These are phyloP conservation scores for Botryotinia narcissicola DNA, from an alignment of 2,329 filamentous ascomycete genomes.

Conservation along the genomic window DNA sequence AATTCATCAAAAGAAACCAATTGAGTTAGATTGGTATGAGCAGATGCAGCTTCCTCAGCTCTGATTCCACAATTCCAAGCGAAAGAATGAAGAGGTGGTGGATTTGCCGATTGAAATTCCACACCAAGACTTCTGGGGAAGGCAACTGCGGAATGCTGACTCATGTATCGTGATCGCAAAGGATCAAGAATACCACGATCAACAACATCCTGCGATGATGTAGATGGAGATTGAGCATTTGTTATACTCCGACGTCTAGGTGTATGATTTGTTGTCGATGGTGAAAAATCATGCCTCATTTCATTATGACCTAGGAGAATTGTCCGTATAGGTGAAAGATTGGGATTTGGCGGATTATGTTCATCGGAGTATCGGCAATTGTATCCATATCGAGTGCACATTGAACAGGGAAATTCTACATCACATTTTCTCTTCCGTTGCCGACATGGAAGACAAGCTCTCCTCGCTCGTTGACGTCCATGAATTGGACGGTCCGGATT, in stretches of 20 bases:
- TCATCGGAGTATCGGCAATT: conserved; percentile 29
- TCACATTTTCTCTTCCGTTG: conserved; percentile 35
- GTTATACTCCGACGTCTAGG: background rate
- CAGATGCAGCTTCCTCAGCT: conserved; percentile 27
- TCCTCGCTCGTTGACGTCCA: conserved; percentile 27
- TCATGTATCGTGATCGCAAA: conserved; percentile 24
- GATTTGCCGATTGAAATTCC: conserved; percentile 37
- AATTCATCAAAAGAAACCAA: conserved; percentile 22
- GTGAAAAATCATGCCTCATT: background rate
- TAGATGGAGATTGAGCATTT: background rate
- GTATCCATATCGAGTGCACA: conserved; percentile 31
- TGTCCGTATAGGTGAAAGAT: background rate
- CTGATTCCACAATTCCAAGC: conserved; percentile 40
- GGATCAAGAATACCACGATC: conserved; percentile 23
- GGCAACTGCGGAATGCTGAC: conserved; percentile 37
- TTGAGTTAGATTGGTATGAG: conserved; percentile 27
- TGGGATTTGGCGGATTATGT: background rate
- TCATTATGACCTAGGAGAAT: background rate
- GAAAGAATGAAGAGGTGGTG: conserved; percentile 42
- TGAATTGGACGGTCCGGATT: conserved; percentile 1
- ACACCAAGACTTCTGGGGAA: conserved; percentile 39
- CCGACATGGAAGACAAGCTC: conserved; percentile 32
- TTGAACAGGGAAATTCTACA: conserved; percentile 29
- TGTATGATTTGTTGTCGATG: background rate
- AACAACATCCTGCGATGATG: conserved; percentile 23